Conservation (phyloP, 129 eudicot genomes). For the Saussurea involucrata region DNA sequence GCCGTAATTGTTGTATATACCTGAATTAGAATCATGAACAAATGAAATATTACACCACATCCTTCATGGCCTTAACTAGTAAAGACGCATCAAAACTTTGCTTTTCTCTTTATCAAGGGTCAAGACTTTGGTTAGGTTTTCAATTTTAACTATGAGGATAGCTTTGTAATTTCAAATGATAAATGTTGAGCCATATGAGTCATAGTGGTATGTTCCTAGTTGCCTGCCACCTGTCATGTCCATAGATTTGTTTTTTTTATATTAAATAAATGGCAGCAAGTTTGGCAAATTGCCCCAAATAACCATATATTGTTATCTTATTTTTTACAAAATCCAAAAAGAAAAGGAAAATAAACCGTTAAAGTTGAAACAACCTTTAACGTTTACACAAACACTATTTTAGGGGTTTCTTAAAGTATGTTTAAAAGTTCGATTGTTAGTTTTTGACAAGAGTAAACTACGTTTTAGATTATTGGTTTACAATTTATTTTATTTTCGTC, state of each 20-base stretch:
- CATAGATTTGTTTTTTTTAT: conserved; percentile 11
- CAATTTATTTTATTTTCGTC: no score
- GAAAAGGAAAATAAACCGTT: neutral
- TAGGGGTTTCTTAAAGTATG: neutral
- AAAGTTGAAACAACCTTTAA: conserved; percentile 8
- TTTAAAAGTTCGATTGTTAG: no score
- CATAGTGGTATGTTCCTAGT: conserved; percentile 26
- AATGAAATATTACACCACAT: no score
- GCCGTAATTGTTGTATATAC: no score
- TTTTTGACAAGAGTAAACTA: no score
- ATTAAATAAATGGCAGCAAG: neutral
- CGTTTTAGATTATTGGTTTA: no score
- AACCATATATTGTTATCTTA: neutral
- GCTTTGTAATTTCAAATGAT: neutral
- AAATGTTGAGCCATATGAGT: conserved; percentile 19
- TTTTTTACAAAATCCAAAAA: neutral
- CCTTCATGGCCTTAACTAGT: no score
- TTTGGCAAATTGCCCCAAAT: conserved; percentile 15
- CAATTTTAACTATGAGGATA: neutral
- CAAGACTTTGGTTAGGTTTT: neutral
- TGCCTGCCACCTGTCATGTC: conserved; percentile 33
- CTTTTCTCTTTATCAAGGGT: no score
- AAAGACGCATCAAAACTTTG: no score
- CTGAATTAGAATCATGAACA: no score
- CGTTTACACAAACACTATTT: conserved; percentile 3